phyloP scores from a whole-genome alignment of 495 filamentous ascomycete species.

The Lophiotrema nucula region DNA sequence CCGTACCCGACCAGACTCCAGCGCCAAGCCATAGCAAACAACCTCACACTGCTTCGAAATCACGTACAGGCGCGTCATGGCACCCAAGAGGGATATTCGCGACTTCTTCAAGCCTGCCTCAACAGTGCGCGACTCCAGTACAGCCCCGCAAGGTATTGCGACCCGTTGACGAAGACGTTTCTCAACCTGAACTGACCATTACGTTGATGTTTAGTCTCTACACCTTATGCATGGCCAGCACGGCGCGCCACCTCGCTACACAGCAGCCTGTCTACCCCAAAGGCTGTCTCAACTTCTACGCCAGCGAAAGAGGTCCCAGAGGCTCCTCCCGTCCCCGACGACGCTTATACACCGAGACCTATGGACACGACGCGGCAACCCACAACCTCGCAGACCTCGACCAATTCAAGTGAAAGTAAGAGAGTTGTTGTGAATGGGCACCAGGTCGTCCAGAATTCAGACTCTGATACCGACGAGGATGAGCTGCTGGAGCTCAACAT shows the following conservation, averaged over 20 bases:
- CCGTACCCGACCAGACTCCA: too few relatives aligned
- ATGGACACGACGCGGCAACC: neutral
- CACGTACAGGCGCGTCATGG: too few relatives aligned
- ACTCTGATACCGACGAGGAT: constrained; percentile 29
- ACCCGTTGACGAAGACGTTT: too few relatives aligned
- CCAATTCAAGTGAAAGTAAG: constrained; percentile 19
- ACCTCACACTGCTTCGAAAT: too few relatives aligned
- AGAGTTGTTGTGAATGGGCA: constrained; percentile 20
- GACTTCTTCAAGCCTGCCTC: constrained; percentile 11
- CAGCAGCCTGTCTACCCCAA: neutral
- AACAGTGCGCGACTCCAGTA: too few relatives aligned
- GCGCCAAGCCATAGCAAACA: too few relatives aligned
- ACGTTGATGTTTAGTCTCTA: too few relatives aligned
- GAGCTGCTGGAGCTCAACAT: constrained; percentile 2
- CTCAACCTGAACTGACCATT: too few relatives aligned
- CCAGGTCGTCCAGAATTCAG: constrained; percentile 25
- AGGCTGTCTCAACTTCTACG: neutral
- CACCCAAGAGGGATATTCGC: constrained; percentile 11
- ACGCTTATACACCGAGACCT: neutral
- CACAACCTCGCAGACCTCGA: constrained; percentile 18
- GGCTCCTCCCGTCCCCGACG: neutral
- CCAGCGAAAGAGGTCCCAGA: neutral
- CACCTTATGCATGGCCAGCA: neutral
- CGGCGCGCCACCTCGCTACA: neutral
- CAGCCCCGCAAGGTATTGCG: too few relatives aligned